Base-by-base conservation (phyloP, 345 rosid genomes). In the Salix dunnii region DNA sequence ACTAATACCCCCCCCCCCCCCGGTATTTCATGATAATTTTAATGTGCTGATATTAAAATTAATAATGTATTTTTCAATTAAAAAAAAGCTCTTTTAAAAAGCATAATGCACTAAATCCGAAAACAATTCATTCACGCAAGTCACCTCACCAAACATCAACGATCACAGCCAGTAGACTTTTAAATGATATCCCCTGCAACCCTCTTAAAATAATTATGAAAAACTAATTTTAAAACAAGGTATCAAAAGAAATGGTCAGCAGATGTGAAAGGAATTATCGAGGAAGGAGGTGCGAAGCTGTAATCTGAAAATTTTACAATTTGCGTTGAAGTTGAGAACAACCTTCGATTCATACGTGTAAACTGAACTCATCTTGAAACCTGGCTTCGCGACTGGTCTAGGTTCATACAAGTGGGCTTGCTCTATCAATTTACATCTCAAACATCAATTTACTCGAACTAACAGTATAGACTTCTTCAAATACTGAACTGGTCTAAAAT, bases 401-500 rank as follows among this genome's bases (percentile, higher is more conserved):
- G 21, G 42, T 28, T 43, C 46, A 65, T 67, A 11, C 36, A 69
- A 58, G 38, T n/a, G 55, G 27, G 67, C 9, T 40, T 27, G 36
- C 60, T 28, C 46, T 60, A 14, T 31, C 69, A 66, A 35, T 21
- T n/a, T 16, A 66, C n/a, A 31, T 30, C 55, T 49, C n/a, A 62
- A 28, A 62, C 66, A 62, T 49, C 62, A 31, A 30, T 48, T 27
- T 42, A 35, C 30, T 16, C 65, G 42, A 53, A 21, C 11, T 43
- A 62, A 61, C 74, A 76, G 62, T 74, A 28, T 68, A 76, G 46
- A 42, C 74, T 68, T n/a, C 35, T 42, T 42, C 42, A 28, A 18
- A 76, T 21, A 42, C 68, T 8, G 46, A 43, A 69, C 40, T 40
- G 12, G 43, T 40, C 43, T 40, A 40, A 42, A 55, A 38, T 43